Percentiles rank a stretch among this genome's conserved stretches.
Conservation (phyloP, 78 protist species). For the Creolimax fragrantissima region DNA sequence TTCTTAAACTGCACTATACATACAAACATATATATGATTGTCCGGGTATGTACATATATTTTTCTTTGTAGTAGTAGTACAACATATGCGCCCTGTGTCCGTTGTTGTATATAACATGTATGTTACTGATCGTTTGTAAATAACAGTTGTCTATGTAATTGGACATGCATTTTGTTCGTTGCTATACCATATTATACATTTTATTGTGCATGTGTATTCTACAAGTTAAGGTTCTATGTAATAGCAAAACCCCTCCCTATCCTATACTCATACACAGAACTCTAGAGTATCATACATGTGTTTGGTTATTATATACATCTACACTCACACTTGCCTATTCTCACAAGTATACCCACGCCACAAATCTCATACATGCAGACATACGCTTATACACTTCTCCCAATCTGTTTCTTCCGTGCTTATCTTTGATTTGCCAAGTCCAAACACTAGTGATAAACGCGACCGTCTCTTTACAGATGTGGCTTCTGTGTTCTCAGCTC, state of each 20-base stretch:
- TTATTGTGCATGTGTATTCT: too few species aligned
- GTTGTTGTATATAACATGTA: too few species aligned
- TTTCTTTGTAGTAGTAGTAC: too few species aligned
- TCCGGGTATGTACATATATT: background rate
- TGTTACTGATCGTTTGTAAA: too few species aligned
- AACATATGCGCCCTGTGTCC: too few species aligned
- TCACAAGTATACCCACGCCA: background rate
- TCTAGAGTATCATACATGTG: too few species aligned
- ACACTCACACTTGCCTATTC: background rate
- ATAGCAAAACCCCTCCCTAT: too few species aligned
- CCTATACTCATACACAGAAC: too few species aligned
- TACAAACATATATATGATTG: background rate
- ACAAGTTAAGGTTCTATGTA: too few species aligned
- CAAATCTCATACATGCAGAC: background rate
- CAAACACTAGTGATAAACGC: background rate
- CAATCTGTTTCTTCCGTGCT: background rate
- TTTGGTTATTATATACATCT: background rate
- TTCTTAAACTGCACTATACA: background rate
- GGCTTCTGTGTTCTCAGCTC: background rate
- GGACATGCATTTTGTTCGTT: too few species aligned
- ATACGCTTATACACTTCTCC: background rate
- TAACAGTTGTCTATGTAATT: too few species aligned
- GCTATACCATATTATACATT: too few species aligned
- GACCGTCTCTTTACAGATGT: background rate
- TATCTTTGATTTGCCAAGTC: background rate